phyloP scores from a whole-genome alignment of 306 rosid genomes.

The Calophaca sinica region DNA sequence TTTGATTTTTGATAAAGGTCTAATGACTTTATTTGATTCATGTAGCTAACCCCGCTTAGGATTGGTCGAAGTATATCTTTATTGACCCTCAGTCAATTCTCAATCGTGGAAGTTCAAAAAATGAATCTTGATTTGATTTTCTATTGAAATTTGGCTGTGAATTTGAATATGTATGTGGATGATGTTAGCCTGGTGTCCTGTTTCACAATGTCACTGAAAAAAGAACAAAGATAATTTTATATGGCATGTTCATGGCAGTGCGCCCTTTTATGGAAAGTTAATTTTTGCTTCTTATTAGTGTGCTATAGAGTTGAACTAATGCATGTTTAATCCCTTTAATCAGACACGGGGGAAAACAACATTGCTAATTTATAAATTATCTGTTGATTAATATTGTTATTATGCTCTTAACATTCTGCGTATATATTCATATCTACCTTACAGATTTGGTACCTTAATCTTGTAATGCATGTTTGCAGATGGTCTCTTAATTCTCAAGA shows the following conservation, averaged over 20 bases:
- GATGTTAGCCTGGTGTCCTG: too few species aligned
- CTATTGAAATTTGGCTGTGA: too few species aligned
- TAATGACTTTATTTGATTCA: too few species aligned
- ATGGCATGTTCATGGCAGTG: conserved; percentile 16
- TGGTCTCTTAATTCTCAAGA: conserved; percentile 34
- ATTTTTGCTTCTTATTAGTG: neutral
- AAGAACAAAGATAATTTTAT: conserved; percentile 6
- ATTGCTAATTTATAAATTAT: conserved; percentile 21
- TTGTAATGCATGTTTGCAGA: conserved; percentile 42
- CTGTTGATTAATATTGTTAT: conserved; percentile 1
- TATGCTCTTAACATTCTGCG: conserved; percentile 25
- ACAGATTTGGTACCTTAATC: conserved; percentile 21
- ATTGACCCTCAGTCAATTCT: too few species aligned
- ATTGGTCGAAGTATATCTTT: too few species aligned
- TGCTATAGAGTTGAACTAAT: too few species aligned
- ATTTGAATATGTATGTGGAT: too few species aligned
- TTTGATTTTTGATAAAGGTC: too few species aligned
- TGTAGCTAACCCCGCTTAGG: too few species aligned
- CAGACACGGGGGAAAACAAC: conserved; percentile 4
- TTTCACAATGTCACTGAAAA: neutral
- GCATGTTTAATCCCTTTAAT: too few species aligned
- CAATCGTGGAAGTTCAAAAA: neutral
- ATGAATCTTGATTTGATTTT: neutral
- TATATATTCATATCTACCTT: conserved; percentile 1
- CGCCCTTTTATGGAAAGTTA: neutral